These are phyloP conservation scores for Circinella umbellata DNA, from an alignment of 371 early-diverging fungal species.

Conservation along the genomic window DNA sequence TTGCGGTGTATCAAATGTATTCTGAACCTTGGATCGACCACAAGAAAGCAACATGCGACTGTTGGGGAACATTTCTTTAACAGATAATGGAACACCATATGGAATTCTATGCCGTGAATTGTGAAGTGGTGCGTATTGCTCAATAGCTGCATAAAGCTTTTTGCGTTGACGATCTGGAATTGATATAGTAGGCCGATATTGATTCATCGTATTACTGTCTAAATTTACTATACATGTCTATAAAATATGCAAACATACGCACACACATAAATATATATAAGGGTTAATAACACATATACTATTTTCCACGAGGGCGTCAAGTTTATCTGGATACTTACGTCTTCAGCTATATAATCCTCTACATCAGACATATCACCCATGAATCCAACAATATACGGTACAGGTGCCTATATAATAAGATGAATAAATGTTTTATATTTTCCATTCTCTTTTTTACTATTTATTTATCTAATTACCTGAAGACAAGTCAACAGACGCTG, in stretches of 20 bases:
- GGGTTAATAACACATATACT: too few relatives aligned
- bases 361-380: slow-evolving; percentile 58
- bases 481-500: slow-evolving; percentile 71
- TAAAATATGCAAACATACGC: background rate
- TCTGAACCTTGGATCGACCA: slow-evolving; percentile 47
- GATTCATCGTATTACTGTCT: slow-evolving; percentile 61
- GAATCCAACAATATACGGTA: slow-evolving; percentile 84
- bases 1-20: slow-evolving; percentile 36
- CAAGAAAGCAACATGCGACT: slow-evolving; percentile 57
- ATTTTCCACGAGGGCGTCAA: background rate
- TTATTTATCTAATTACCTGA: slow-evolving; percentile 40
- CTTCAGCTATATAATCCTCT: slow-evolving; percentile 67
- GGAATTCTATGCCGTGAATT: slow-evolving; percentile 40
- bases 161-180: slow-evolving; percentile 60
- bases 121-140: slow-evolving; percentile 58
- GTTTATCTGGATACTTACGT: slow-evolving; percentile 49
- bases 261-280: background rate
- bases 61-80: slow-evolving; percentile 65
- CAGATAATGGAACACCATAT: slow-evolving; percentile 56
- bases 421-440: too few relatives aligned
- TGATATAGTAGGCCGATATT: slow-evolving; percentile 38
- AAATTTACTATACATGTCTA: slow-evolving; percentile 64
- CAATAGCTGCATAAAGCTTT: slow-evolving; percentile 57
- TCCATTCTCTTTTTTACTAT: too few relatives aligned
- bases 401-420: slow-evolving; percentile 56